These are phyloP conservation scores for Hypoxylon sp. DNA, from an alignment of 2,329 filamentous ascomycete genomes.

Conservation along the genomic window DNA sequence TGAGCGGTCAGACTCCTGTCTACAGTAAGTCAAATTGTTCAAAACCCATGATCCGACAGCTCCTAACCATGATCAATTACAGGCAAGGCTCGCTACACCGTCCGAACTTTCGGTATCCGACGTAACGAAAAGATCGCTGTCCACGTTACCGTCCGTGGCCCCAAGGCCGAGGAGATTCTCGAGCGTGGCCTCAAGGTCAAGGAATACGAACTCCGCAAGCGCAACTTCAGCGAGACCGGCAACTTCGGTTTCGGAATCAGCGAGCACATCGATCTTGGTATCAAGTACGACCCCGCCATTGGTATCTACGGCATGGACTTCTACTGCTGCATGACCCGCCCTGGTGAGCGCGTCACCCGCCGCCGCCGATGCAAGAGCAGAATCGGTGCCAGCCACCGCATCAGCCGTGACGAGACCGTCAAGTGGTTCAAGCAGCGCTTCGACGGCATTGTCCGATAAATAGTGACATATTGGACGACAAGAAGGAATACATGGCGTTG, in stretches of 20 bases:
- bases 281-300: conserved; percentile 99
- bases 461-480: conserved; percentile 46
- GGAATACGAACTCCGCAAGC: conserved; percentile 99
- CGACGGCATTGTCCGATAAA: conserved; percentile 99
- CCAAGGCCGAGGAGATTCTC: conserved; percentile 99
- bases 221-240: conserved; percentile 99
- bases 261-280: conserved; percentile 99
- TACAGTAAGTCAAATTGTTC: conserved; percentile 80
- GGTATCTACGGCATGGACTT: conserved; percentile 99
- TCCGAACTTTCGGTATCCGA: conserved; percentile 99
- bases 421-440: conserved; percentile 95
- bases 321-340: conserved; percentile 99
- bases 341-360: conserved; percentile 97
- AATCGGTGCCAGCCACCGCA: conserved; percentile 90
- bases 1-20: conserved; percentile 99
- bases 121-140: conserved; percentile 99
- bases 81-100: conserved; percentile 99
- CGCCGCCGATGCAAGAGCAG: conserved; percentile 90
- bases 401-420: conserved; percentile 94
- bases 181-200: conserved; percentile 99
- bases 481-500: conserved; percentile 56
- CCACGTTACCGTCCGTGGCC: conserved; percentile 98
- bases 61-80: conserved; percentile 46
- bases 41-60: conserved; percentile 30
- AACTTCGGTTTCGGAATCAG: conserved; percentile 99